A percentile compares a stretch with the other conserved stretches of the same genome.
phyloP scores from a whole-genome alignment of 108 stramenopile species.

The Cyclotella sp. region DNA sequence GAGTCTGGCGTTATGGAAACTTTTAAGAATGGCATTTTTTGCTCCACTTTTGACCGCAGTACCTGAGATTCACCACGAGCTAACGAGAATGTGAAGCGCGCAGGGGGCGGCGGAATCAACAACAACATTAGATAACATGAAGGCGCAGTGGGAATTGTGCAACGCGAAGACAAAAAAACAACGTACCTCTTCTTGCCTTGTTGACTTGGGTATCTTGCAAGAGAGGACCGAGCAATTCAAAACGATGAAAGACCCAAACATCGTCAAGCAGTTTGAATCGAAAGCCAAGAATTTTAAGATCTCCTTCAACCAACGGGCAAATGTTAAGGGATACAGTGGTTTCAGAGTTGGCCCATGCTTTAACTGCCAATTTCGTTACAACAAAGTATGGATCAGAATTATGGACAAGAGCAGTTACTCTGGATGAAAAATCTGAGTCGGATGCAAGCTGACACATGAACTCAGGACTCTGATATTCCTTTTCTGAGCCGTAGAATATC shows the following conservation, averaged over 20 bases:
- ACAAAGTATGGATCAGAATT: conserved; percentile 74
- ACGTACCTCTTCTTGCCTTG: conserved; percentile 61
- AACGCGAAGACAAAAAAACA: background rate
- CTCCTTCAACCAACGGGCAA: conserved; percentile 76
- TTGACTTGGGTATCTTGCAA: conserved; percentile 76
- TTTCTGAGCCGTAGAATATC: conserved; percentile 74
- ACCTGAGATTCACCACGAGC: conserved; percentile 72
- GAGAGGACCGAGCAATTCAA: conserved; percentile 68
- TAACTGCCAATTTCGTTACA: conserved; percentile 63
- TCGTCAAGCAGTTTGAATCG: conserved; percentile 75
- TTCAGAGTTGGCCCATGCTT: conserved; percentile 52
- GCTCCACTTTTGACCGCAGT: conserved; percentile 71
- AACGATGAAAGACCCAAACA: conserved; percentile 84
- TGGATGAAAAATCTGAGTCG: conserved; percentile 7
- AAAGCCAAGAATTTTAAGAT: conserved; percentile 78
- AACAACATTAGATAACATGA: background rate
- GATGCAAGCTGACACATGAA: conserved; percentile 65
- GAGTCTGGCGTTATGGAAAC: conserved; percentile 39
- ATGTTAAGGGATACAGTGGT: conserved; percentile 57
- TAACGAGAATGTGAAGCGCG: background rate
- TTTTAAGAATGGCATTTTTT: conserved; percentile 83
- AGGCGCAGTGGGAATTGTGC: conserved; percentile 7
- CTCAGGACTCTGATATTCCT: conserved; percentile 60
- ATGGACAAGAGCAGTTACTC: conserved; percentile 41
- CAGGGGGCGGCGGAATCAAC: background rate